phyloP scores from a whole-genome alignment of 2,329 filamentous ascomycete genomes.

The Calonectria hongkongensis region DNA sequence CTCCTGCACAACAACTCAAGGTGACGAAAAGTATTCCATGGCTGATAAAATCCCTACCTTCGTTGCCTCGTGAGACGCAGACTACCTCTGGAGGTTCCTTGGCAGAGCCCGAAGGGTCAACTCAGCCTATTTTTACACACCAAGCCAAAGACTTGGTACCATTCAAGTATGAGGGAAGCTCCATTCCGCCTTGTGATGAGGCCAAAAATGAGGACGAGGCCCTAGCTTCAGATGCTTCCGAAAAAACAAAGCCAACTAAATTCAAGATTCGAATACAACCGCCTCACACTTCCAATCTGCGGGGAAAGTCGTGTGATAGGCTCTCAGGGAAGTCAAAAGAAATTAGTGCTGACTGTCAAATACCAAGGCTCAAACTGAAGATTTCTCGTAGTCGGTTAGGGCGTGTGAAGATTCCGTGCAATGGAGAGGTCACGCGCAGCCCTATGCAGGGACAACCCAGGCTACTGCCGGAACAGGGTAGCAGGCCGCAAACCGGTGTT shows the following conservation, averaged over 20 bases:
- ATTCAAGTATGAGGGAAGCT: constrained; percentile 20
- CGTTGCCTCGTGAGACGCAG: constrained; percentile 61
- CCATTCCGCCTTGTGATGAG: constrained; percentile 18
- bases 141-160: constrained; percentile 35
- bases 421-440: constrained; percentile 44
- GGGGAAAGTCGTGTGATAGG: constrained; percentile 30
- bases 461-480: constrained; percentile 57
- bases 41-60: constrained; percentile 72
- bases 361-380: constrained; percentile 59
- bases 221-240: neutral
- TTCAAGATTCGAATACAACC: constrained; percentile 56
- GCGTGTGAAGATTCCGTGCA: constrained; percentile 40
- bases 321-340: constrained; percentile 8
- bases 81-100: constrained; percentile 11
- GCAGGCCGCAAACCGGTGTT: constrained; percentile 44
- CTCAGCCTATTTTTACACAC: constrained; percentile 40
- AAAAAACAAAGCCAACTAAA: constrained; percentile 45
- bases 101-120: constrained; percentile 35
- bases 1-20: constrained; percentile 65
- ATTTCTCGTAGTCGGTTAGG: constrained; percentile 57
- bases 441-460: constrained; percentile 58
- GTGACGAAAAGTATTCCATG: constrained; percentile 70
- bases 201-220: constrained; percentile 17
- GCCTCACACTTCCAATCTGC: constrained; percentile 42
- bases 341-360: constrained; percentile 44